Base-by-base conservation (phyloP, 2,329 filamentous ascomycete species). In the Cyanodermella asteris region DNA sequence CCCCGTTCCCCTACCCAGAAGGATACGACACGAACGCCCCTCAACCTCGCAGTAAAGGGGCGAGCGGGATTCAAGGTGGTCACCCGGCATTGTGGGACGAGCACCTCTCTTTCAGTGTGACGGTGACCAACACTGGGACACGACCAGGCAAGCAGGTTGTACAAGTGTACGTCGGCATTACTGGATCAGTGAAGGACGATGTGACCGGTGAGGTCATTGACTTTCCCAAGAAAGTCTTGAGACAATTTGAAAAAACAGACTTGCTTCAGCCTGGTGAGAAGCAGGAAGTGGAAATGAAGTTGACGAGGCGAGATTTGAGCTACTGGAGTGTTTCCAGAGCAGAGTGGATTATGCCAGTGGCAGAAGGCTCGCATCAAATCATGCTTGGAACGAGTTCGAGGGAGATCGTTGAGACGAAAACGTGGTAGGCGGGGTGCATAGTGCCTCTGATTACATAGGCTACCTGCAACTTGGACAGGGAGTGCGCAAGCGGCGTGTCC, bases 181-280 rank as follows among this genome's bases (percentile, higher is more conserved):
- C 64, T 0, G 32, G 49, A 6, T 32, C 42, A 26, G 50, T 53
- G 28, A 39, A 35, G n/a, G 50, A 55, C 25, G 34, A 39, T 1
- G 45, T 47, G 26, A 53, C 53, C 8, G 44, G 47, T 6, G 50
- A 56, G 28, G 21, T 34, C n/a, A 54, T 58, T 13, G 71, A 78
- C 15, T 80, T 77, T 25, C 73, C 73, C 0, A 45, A 67, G 3
- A 59, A 59, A 28, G 66, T 70, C n/a, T 54, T 81, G 12, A 61
- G 75, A 9, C 72, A 72, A 16, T 81, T 81, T 39, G 68, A 72
- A 33, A 80, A 81, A 51, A 50, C 75, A 3, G 43, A 50, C 14
- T 45, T 80, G 10, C 5, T 21, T 3, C 49, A 55, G 4, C 53
- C 58, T 0, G 66, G 64, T 0, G 52, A 66, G 39, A 57, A 45